A percentile compares a stretch with the other conserved stretches of the same genome.
Conservation (phyloP, 2,329 filamentous ascomycete genomes). For the Scortechinia acanthostroma region DNA sequence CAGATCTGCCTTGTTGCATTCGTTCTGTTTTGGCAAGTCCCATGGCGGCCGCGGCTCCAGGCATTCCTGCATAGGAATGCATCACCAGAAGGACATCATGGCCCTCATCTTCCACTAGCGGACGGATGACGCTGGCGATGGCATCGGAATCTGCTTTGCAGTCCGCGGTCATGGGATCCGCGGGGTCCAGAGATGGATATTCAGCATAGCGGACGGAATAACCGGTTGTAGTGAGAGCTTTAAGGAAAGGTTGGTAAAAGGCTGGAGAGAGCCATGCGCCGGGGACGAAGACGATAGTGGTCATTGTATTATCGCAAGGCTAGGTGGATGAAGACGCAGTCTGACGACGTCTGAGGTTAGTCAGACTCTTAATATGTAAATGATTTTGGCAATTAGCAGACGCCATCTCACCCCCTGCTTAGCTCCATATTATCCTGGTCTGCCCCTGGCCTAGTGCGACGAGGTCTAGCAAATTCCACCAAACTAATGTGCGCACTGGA, state of each 20-base stretch:
- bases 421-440: no score
- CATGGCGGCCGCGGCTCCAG: neutral
- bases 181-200: neutral
- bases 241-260: neutral
- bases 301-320: no score
- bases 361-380: no score
- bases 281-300: neutral
- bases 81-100: neutral
- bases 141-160: slow-evolving; percentile 8
- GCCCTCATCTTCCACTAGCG: slow-evolving; percentile 13
- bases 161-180: neutral
- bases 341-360: no score
- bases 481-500: no score
- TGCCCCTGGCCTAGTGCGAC: no score
- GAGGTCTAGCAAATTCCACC: no score
- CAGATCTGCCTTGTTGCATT: neutral
- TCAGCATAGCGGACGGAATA: neutral
- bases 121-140: slow-evolving; percentile 16
- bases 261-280: neutral
- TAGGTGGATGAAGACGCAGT: no score
- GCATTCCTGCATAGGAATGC: neutral
- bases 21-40: neutral
- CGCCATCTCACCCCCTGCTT: no score
- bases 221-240: neutral
- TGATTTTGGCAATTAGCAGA: no score